Base-by-base conservation (phyloP, 2,329 filamentous ascomycete species). In the Diaporthe ampelina region DNA sequence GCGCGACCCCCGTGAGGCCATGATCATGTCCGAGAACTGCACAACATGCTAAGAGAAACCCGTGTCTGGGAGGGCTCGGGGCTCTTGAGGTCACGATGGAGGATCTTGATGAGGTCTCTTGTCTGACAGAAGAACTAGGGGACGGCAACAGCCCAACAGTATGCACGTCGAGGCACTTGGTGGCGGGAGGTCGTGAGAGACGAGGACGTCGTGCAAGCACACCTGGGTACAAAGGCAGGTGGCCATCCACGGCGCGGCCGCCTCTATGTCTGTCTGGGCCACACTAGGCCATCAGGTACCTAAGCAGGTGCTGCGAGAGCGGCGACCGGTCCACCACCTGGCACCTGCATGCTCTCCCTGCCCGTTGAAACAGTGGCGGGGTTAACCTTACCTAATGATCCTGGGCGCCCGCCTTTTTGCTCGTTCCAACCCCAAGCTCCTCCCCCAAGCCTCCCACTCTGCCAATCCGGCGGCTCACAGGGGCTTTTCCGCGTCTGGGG, bases 1-100 rank as follows among this genome's bases (percentile, higher is more conserved):
- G 71, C 76, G 74, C 75, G 63, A 35, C 29, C 56, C 70, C 70
- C 72, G 69, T 58, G 68, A 77, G 73, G 70, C 68, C 69, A 70
- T 74, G 65, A 59, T 76, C 73, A 75, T 73, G 40, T 32, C 72
- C 13, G 40, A 37, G 40, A 54, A 43, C 21, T 7, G 43, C 61
- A 58, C 74, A 76, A 69, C 74, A 76, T 76, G 68, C 73, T 75
- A 67, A 48, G 29, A 19, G 50, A 17, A 32, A 54, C 69, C 35
- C 56, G 52, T 26, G 52, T n/a, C 69, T 37, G 43, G 40, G 24
- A 43, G 11, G 37, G 29, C 9, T 52, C 35, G 24, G 21, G 10
- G 26, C 19, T 61, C 70, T 72, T 19, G 67, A 63, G 37, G 32
- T 35, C 24, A 58, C 15, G 57, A 71, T 37, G 57, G 54, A 50